Conservation (phyloP, 148 eudicot genomes). For the Dianthus caryophyllus region DNA sequence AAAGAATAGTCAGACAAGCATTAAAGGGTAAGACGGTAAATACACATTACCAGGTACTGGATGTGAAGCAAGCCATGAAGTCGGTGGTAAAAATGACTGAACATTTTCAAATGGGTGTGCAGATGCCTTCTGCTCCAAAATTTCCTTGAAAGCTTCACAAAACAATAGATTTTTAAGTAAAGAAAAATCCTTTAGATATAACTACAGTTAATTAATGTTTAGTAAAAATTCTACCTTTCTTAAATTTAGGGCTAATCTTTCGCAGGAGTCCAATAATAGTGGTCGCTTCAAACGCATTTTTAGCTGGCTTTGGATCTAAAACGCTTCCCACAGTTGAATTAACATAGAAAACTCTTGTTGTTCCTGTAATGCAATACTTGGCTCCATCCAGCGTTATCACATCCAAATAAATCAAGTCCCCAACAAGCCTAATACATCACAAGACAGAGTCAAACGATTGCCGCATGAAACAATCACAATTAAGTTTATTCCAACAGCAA, state of each 20-base stretch:
- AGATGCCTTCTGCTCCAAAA: constrained; percentile 74
- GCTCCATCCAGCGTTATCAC: constrained; percentile 77
- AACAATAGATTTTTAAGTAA: background rate
- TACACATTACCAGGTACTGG: constrained; percentile 74
- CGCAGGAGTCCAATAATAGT: constrained; percentile 88
- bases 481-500: background rate
- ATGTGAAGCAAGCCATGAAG: constrained; percentile 84
- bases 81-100: constrained; percentile 82
- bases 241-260: constrained; percentile 84
- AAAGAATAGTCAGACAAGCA: background rate
- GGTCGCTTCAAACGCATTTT: constrained; percentile 66
- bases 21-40: background rate
- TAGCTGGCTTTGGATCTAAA: constrained; percentile 78
- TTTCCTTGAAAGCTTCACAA: constrained; percentile 74
- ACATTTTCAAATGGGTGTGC: constrained; percentile 99
- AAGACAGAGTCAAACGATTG: constrained; percentile 1
- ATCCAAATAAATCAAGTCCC: constrained; percentile 92
- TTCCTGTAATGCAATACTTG: constrained; percentile 83
- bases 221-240: constrained; percentile 54
- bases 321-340: constrained; percentile 62
- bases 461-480: background rate
- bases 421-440: constrained; percentile 70
- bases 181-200: background rate
- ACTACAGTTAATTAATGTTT: background rate
- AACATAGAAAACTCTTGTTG: constrained; percentile 70